Base-by-base conservation (phyloP, 2,329 filamentous ascomycete species). In the Microsporum audouinii region DNA sequence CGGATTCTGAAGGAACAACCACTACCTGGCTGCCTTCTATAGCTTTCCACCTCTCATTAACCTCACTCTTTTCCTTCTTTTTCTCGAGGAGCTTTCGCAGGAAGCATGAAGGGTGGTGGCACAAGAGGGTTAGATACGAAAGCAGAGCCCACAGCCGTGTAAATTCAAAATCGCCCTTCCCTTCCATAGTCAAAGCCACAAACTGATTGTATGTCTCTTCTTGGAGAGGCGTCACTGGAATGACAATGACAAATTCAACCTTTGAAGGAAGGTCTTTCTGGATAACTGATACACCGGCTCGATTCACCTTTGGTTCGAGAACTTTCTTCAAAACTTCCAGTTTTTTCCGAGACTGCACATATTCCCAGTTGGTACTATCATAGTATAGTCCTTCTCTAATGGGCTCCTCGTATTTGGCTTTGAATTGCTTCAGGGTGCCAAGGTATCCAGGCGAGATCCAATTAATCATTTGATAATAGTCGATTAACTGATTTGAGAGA, bases 401-500 rank as follows among this genome's bases (percentile, higher is more conserved):
- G 0, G 89, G 88, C 2, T 79, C 80, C 3, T 84, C 81, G 69
- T 87, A 96, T n/a, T 85, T 81, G 0, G 78, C 71, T 23, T 78
- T 80, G 71, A 96, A 96, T 68, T 91, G 86, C 0, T 73, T 68
- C 7, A 80, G 73, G 2, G 82, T 79, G 0, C 89, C 90, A 2
- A 96, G 78, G 70, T 89, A 96, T 29, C 83, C 84, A 0, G 88
- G 88, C 1, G 89, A 86, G 58, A 94, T 84, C 89, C 90, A 96
- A 64, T 91, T 82, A 62, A 96, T 87, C 83, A 95, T 89, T n/a
- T 85, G 77, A 69, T 86, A 90, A 69, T 95, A 95, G 67, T 96
- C 91, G 33, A 82, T 77, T 0, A 96, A 84, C 58, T 89, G 88
- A 69, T 96, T 96, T 3, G 88, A 85, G 58, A 96, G 77, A 0